phyloP scores from a whole-genome alignment of 768 basidiomycete genomes.

The Candolleomyces aberdarensis region DNA sequence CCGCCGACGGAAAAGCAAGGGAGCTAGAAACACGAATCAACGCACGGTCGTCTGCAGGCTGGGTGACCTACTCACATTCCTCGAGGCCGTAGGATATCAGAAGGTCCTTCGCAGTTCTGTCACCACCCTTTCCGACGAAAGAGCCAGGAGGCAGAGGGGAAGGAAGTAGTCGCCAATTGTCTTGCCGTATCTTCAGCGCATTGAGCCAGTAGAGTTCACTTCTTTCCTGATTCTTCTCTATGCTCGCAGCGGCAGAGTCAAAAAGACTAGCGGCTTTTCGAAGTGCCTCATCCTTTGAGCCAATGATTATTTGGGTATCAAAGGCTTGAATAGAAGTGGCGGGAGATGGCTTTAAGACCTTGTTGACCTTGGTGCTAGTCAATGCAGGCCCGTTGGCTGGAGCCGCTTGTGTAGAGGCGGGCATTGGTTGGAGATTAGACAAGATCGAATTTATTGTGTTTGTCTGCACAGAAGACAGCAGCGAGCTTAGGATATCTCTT shows the following conservation, averaged over 20 bases:
- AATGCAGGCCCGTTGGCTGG: conserved; percentile 31
- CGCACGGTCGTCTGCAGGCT: background rate
- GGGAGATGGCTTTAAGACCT: conserved; percentile 32
- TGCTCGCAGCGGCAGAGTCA: conserved; percentile 62
- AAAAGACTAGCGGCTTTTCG: conserved; percentile 72
- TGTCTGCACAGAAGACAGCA: conserved; percentile 39
- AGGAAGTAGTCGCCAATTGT: conserved; percentile 79
- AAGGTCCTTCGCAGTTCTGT: conserved; percentile 80
- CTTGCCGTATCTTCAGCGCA: conserved; percentile 70
- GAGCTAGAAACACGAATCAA: conserved; percentile 41
- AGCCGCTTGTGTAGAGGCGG: conserved; percentile 13
- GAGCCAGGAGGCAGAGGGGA: conserved; percentile 74
- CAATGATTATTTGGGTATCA: conserved; percentile 67
- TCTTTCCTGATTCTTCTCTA: conserved; percentile 58
- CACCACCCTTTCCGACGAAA: conserved; percentile 70
- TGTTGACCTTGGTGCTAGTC: conserved; percentile 57
- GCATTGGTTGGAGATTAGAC: conserved; percentile 19
- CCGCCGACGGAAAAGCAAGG: conserved; percentile 56
- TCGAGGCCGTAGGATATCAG: conserved; percentile 77
- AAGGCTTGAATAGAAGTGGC: conserved; percentile 69
- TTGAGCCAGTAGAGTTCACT: conserved; percentile 81
- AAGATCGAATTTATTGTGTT: conserved; percentile 14
- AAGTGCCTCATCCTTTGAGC: conserved; percentile 78
- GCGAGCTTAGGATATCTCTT: conserved; percentile 60
- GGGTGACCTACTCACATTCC: conserved; percentile 55